Percentiles rank a stretch among this genome's conserved stretches.
Evolutionary conservation across 2,329 filamentous ascomycete genomes (phyloP).

Genomic region (Nemania bipapillata): DNA sequence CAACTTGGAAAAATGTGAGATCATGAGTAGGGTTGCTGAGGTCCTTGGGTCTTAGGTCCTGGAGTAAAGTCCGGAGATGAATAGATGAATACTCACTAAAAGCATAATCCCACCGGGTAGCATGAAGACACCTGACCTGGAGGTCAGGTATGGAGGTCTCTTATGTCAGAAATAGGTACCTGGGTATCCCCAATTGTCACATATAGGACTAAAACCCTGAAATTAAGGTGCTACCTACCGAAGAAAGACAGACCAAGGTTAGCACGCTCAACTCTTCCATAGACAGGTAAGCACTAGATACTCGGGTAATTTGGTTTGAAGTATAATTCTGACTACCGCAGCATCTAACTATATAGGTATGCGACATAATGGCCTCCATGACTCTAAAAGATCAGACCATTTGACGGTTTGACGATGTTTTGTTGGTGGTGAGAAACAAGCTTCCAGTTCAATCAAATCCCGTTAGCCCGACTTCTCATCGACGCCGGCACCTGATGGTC

Average conservation of each 20-base stretch:
- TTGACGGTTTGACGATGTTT: background rate
- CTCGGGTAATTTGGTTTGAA: too few relatives aligned
- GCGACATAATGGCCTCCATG: too few relatives aligned
- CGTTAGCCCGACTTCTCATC: background rate
- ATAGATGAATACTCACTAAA: constrained; percentile 3
- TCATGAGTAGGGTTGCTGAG: background rate
- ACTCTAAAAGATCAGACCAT: background rate
- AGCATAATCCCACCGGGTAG: background rate
- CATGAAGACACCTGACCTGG: background rate
- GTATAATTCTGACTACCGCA: background rate
- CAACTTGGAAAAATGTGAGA: background rate
- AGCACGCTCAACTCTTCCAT: too few relatives aligned
- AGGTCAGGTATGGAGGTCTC: too few relatives aligned
- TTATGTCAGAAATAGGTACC: background rate
- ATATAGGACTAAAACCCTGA: too few relatives aligned
- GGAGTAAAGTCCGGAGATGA: background rate
- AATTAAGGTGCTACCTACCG: too few relatives aligned
- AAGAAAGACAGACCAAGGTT: background rate
- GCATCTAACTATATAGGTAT: too few relatives aligned
- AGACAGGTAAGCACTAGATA: background rate
- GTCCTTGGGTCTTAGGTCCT: background rate
- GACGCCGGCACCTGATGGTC: too few relatives aligned
- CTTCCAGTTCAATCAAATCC: background rate
- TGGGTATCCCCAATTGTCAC: background rate
- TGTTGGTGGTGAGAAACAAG: background rate